Percentiles rank a stretch among this genome's conserved stretches.
These are phyloP conservation scores for Graphilbum ipis-grandicollis DNA, from an alignment of 2,329 filamentous ascomycete species.

Conservation along the genomic window DNA sequence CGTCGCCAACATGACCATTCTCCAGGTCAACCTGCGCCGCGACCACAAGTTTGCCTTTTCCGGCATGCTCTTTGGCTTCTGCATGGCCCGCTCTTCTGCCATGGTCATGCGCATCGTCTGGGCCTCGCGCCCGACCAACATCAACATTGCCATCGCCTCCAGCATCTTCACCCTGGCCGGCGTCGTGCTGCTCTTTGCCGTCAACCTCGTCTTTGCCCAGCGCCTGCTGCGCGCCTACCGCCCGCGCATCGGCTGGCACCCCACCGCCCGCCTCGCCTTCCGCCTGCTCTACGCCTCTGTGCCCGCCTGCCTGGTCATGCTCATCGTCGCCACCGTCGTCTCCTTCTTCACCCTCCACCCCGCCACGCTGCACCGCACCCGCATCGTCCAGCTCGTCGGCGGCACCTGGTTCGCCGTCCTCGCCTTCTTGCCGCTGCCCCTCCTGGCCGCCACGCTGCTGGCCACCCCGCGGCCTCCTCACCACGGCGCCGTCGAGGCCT, in stretches of 20 bases:
- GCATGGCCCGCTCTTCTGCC: conserved; percentile 33
- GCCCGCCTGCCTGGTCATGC: conserved; percentile 41
- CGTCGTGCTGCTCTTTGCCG: conserved; percentile 55
- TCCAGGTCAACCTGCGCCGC: conserved; percentile 30
- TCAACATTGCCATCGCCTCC: conserved; percentile 36
- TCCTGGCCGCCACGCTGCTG: conserved; percentile 31
- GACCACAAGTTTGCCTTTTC: conserved; percentile 44
- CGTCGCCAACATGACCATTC: conserved; percentile 38
- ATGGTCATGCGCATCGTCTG: conserved; percentile 35
- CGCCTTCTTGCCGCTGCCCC: conserved; percentile 48
- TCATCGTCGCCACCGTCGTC: conserved; percentile 48
- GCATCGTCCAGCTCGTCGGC: conserved; percentile 46
- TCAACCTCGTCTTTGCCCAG: conserved; percentile 64
- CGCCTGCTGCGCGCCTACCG: conserved; percentile 59
- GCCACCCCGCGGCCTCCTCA: conserved; percentile 16
- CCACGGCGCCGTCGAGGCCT: conserved; percentile 29
- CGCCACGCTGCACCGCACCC: conserved; percentile 31
- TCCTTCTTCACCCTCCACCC: conserved; percentile 47
- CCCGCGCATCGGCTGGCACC: conserved; percentile 53
- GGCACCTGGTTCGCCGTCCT: conserved; percentile 43
- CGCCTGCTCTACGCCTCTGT: conserved; percentile 37
- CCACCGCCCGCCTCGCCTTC: conserved; percentile 31
- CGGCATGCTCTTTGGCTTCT: conserved; percentile 39
- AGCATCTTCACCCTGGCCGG: conserved; percentile 57
- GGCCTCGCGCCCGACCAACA: conserved; percentile 23